A percentile compares a stretch with the other conserved stretches of the same genome.
phyloP scores from a whole-genome alignment of 352 stramenopile species.

The Phytophthora nicotianae region DNA sequence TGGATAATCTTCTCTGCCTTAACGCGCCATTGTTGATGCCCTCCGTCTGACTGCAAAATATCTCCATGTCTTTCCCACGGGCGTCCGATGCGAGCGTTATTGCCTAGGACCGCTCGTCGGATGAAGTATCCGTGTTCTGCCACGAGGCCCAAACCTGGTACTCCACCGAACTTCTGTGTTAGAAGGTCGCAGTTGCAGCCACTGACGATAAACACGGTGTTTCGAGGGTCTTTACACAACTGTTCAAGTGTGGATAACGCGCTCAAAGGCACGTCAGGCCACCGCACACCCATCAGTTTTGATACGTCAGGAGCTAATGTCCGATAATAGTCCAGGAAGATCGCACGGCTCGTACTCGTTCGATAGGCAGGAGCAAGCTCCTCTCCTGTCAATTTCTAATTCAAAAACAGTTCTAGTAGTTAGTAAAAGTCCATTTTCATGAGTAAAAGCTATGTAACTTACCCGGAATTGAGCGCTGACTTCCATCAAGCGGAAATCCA shows the following conservation, averaged over 20 bases:
- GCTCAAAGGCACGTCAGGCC: constrained; percentile 77
- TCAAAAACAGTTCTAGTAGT: constrained; percentile 5
- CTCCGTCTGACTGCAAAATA: constrained; percentile 58
- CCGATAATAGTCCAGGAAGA: constrained; percentile 99
- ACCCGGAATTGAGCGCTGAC: constrained; percentile 93
- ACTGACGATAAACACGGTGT: constrained; percentile 98
- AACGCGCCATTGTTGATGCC: constrained; percentile 91
- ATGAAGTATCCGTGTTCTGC: constrained; percentile 99
- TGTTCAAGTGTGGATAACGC: constrained; percentile 87
- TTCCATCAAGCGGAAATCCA: constrained; percentile 96
- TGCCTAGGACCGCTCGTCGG: constrained; percentile 60
- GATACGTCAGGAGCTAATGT: constrained; percentile 94
- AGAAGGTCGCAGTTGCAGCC: constrained; percentile 97
- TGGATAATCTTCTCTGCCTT: constrained; percentile 97
- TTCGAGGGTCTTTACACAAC: constrained; percentile 94
- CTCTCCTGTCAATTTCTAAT: constrained; percentile 73
- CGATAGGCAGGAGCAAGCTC: constrained; percentile 66
- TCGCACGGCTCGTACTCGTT: constrained; percentile 85
- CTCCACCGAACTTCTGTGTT: constrained; percentile 92
- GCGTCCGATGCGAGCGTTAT: constrained; percentile 66
- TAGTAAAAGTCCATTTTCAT: neutral
- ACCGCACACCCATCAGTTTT: constrained; percentile 76
- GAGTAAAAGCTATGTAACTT: constrained; percentile 24
- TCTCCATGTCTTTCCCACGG: constrained; percentile 79
- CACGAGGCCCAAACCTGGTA: constrained; percentile 96